Conservation (phyloP, 768 basidiomycete genomes). For the Grammothele lineata region DNA sequence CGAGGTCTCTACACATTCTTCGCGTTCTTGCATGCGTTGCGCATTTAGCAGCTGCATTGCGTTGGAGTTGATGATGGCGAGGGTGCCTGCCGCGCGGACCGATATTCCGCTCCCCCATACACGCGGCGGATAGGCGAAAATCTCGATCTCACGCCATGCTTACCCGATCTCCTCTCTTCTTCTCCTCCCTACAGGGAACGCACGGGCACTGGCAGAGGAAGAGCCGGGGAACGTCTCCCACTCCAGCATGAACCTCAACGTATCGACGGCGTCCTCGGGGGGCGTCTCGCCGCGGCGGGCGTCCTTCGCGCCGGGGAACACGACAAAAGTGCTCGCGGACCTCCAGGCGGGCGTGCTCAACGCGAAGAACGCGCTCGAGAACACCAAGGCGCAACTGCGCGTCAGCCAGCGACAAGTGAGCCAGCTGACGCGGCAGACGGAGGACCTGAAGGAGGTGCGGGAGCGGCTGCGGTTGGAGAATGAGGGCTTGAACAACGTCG, state of each 20-base stretch:
- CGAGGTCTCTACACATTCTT: too few relatives aligned
- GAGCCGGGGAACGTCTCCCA: constrained; percentile 40
- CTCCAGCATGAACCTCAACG: constrained; percentile 14
- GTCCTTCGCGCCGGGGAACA: constrained; percentile 71
- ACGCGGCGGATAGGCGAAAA: too few relatives aligned
- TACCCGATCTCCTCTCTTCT: too few relatives aligned
- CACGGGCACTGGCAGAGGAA: constrained; percentile 78
- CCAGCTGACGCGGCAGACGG: constrained; percentile 78
- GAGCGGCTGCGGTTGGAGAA: constrained; percentile 82
- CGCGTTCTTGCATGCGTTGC: too few relatives aligned
- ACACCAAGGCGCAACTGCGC: constrained; percentile 78
- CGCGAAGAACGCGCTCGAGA: constrained; percentile 78
- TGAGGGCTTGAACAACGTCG: constrained; percentile 84
- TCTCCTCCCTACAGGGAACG: constrained; percentile 56
- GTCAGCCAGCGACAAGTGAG: constrained; percentile 81
- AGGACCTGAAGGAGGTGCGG: constrained; percentile 84
- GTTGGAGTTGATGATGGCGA: too few relatives aligned
- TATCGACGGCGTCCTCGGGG: constrained; percentile 36
- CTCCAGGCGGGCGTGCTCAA: constrained; percentile 80
- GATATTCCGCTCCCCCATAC: too few relatives aligned
- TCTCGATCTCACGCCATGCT: too few relatives aligned
- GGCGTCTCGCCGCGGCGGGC: constrained; percentile 48
- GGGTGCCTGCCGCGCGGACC: too few relatives aligned
- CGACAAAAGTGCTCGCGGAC: constrained; percentile 85
- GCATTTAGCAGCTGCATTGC: too few relatives aligned